Base-by-base conservation (phyloP, 495 filamentous ascomycete genomes). In the Aspergillus homomorphus region DNA sequence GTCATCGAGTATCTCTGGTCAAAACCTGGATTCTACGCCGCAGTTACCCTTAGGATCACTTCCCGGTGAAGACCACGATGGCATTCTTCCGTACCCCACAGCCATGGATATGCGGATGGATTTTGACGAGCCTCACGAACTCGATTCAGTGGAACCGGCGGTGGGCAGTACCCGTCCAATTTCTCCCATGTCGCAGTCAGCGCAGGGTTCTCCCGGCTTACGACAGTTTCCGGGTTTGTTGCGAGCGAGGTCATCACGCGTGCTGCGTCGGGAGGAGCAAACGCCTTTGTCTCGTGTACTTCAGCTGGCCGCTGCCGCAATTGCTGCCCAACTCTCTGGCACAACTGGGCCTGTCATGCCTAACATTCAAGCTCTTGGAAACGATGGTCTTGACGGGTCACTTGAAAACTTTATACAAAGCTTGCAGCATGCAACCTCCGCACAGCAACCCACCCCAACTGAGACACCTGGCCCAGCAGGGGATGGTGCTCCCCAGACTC, bases 281-380 rank as follows among this genome's bases (percentile, higher is more conserved):
- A 81, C 80, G 8, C 79, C 83, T 53, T 64, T 84, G 18, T 82
- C 83, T 30, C 77, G 80, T 26, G 77, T 85, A 18, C 69, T 86
- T 24, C 83, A 83, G 30, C 73, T 85, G 46, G 82, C 83, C 26
- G 83, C 83, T n/a, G 76, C 82, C 21, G 80, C 80, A 9, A 84
- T 84, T 52, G 83, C 83, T 48, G 81, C 83, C 42, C 84, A 84
- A 53, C 76, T 85, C 54, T 84, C 84, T 33, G 83, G 83, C 15
- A 74, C 70, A 30, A 73, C 76, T 30, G 79, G 80, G 16, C 80
- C 83, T 54, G 75, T 77, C 1, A 66, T 84, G 51, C 80, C 80
- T 54, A 80, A 84, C 53, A 80, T 84, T n/a, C 81, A 84, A 58
- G 73, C 84, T 50, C 64, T 85, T 19, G 82, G 81, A 5, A 79